Percentiles rank a stretch among this genome's conserved stretches.
These are phyloP conservation scores for Pulveroboletus sp. DNA, from an alignment of 768 basidiomycete species.

Conservation along the genomic window DNA sequence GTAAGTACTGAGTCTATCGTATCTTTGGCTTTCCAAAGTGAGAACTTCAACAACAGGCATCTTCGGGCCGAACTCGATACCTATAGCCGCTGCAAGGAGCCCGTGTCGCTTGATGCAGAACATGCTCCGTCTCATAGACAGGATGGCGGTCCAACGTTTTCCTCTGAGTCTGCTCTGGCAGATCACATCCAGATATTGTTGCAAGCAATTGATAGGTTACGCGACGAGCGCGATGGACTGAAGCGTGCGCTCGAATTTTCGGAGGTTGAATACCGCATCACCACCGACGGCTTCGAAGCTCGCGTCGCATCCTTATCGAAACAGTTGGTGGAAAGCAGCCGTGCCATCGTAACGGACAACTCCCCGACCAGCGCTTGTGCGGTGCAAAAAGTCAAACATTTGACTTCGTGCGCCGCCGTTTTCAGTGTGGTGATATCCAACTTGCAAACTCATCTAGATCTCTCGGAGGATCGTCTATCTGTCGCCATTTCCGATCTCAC, in stretches of 20 bases:
- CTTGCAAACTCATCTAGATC: constrained; percentile 30
- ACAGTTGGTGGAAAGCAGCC: constrained; percentile 23
- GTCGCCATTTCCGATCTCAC: constrained; percentile 9
- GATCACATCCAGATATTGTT: constrained; percentile 55
- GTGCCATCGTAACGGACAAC: constrained; percentile 10
- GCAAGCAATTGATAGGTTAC: constrained; percentile 61
- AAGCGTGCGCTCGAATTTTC: constrained; percentile 66
- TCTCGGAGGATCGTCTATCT: constrained; percentile 14
- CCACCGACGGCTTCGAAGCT: constrained; percentile 55
- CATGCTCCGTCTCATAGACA: neutral
- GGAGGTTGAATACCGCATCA: constrained; percentile 62
- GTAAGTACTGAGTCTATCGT: constrained; percentile 18
- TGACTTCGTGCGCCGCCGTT: constrained; percentile 34
- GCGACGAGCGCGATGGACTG: constrained; percentile 62
- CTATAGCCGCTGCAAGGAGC: neutral
- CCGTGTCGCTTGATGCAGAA: neutral
- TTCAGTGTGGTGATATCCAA: constrained; percentile 41
- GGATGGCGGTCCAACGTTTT: constrained; percentile 2
- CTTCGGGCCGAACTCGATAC: constrained; percentile 20
- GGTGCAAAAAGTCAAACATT: constrained; percentile 23
- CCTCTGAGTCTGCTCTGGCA: constrained; percentile 28
- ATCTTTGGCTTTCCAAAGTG: neutral
- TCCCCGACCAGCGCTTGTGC: neutral
- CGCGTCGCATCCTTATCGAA: constrained; percentile 38
- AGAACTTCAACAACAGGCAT: constrained; percentile 11